These are phyloP conservation scores for Microthyrium microscopicum DNA, from an alignment of 2,329 filamentous ascomycete species.

Conservation along the genomic window DNA sequence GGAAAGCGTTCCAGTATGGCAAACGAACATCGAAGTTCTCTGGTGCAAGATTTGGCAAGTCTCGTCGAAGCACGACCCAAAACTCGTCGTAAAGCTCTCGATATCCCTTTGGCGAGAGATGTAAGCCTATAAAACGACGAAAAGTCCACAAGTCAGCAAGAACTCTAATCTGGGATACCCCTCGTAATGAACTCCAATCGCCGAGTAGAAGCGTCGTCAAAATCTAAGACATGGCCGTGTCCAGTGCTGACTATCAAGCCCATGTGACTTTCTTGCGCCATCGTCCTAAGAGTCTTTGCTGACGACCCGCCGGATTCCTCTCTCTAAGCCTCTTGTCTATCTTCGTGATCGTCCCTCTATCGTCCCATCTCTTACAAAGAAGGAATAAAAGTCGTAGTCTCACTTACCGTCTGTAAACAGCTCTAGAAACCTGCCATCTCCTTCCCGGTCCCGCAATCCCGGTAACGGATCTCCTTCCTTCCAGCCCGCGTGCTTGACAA, in stretches of 20 bases:
- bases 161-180: neutral
- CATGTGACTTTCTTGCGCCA: too few relatives aligned
- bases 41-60: conserved; percentile 33
- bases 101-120: conserved; percentile 6
- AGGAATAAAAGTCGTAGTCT: neutral
- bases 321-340: too few relatives aligned
- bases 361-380: too few relatives aligned
- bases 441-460: conserved; percentile 40
- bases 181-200: neutral
- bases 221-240: too few relatives aligned
- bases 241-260: too few relatives aligned
- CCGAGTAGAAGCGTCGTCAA: neutral
- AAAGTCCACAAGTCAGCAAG: neutral
- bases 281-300: too few relatives aligned
- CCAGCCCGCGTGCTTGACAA: conserved; percentile 51
- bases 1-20: too few relatives aligned
- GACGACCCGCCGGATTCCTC: too few relatives aligned
- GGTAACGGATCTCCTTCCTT: conserved; percentile 26
- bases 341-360: too few relatives aligned
- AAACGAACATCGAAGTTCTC: too few relatives aligned
- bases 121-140: neutral
- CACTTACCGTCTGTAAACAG: conserved; percentile 40
- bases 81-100: conserved; percentile 5
- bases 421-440: conserved; percentile 36
- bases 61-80: neutral